Evolutionary conservation across 331 rosid species (phyloP), one percentile per base, ranked within the genome.

Genomic region (Malus hybrid): DNA sequence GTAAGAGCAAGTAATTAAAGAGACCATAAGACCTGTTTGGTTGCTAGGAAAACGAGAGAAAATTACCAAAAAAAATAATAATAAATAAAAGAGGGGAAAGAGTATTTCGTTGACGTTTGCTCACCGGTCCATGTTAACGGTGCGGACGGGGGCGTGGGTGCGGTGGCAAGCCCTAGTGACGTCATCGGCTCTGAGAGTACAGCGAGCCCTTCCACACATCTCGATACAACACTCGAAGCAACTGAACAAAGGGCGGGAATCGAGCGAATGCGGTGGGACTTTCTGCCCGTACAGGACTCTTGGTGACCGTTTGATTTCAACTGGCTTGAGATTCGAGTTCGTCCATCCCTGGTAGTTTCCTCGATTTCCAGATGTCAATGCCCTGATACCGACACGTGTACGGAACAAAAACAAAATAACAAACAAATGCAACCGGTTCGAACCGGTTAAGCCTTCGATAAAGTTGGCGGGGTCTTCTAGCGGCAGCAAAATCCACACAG

Each of bases 181-280:
- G 78, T 90, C 95, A 65, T 90, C 90, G 67, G 88, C 84, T 83
- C 90, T 83, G 2, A 90, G 87, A 31, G 81, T 80, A 70, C 97
- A 88, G 57, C 95, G 95, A 13, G 80, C 85, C 76, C 98, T 91
- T 18, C 98, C 96, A 73, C 98, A 91, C 97, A 93, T 63, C 32
- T 91, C 77, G 50, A 44, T 11, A 3, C 15, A 11, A 11, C 2
- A 44, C 1, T 75, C 10, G 5, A 5, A 50, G 34, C 16, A 56
- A 73, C 72, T 55, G 57, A 55, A 71, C 55, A 19, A 44, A 65
- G 31, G 73, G 84, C 84, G 84, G 84, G 80, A 80, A 62, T 6
- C 62, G 19, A 55, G 19, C 7, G 29, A 24, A 1, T 29, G 46
- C 46, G 16, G 27, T 32, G 69, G 34, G 69, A 33, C 44, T 65